Base-by-base conservation (phyloP, 768 basidiomycete genomes). In the Leccinum rimulosum region DNA sequence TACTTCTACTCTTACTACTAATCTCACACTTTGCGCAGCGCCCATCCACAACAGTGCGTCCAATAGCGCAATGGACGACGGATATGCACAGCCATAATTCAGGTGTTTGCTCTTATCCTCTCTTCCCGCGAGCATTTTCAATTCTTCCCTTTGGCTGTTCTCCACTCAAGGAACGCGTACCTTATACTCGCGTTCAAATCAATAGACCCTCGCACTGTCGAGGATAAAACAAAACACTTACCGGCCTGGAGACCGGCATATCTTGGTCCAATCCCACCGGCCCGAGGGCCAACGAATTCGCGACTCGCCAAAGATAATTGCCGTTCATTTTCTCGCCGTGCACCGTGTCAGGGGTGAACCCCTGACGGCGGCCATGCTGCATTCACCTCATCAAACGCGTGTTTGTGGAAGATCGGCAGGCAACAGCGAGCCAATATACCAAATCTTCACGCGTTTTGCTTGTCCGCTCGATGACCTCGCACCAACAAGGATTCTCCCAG, bases 351-450 rank as follows among this genome's bases (percentile, higher is more conserved):
- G 56, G 59, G 63, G 54, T 10, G 30, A 45, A 40, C 69, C 66
- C 64, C 64, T 73, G 64, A 66, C 51, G 56, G 48, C 54, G 43
- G 66, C 66, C 66, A 63, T 60, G 66, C 56, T 61, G 62, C 60
- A 57, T 59, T 68, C 65, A 61, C 51, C 51, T 58, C 68, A 56
- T 59, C 65, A 62, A 66, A 62, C 63, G 58, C 58, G 56, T 65
- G 67, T 68, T 50, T 48, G 11, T 55, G 19, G 40, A 25, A 52
- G 47, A 64, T 56, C 50, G 52, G 33, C 35, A 61, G 48, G 55
- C 66, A 38, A 57, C 55, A 33, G n/a, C 38, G 22, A 30, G 35
- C 31, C 40, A 30, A n/a, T 40, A 47, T 49, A 56, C 33, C 57
- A 52, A 50, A 9, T 33, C 22, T 14, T 50, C 45, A 31, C 50